Evolutionary conservation across 345 rosid genomes (phyloP).

Genomic region (Durio zibethinus): DNA sequence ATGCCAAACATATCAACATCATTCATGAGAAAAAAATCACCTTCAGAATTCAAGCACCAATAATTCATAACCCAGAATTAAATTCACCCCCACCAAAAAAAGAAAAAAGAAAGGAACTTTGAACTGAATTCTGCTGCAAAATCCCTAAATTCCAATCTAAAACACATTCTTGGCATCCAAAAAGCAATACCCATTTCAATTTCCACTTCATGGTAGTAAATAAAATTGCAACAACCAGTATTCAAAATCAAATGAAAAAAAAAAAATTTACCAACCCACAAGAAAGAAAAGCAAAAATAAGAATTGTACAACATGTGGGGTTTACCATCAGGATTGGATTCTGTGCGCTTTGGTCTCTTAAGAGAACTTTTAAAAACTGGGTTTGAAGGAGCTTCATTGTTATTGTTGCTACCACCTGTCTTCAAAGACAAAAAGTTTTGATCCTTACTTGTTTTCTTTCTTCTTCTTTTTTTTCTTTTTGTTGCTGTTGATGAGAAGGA

Average conservation of each 20-base stretch:
- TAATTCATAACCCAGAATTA: neutral
- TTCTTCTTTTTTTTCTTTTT: slow-evolving; percentile 12
- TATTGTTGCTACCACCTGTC: slow-evolving; percentile 10
- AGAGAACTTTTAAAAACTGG: slow-evolving; percentile 75
- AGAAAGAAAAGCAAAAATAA: neutral
- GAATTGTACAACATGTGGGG: neutral
- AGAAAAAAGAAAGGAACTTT: neutral
- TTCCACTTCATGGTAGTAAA: neutral
- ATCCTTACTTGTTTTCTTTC: neutral
- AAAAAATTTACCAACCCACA: neutral
- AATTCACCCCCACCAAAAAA: neutral
- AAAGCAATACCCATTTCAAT: slow-evolving; percentile 10
- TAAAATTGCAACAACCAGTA: neutral
- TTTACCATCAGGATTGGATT: slow-evolving; percentile 27
- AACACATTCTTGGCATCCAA: neutral
- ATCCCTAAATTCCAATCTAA: neutral
- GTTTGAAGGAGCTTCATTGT: slow-evolving; percentile 29
- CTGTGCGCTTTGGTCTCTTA: slow-evolving; percentile 60
- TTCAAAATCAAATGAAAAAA: neutral
- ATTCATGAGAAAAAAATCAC: neutral
- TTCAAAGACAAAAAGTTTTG: slow-evolving; percentile 8
- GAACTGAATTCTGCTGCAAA: neutral
- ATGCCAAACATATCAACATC: neutral
- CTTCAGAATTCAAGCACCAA: neutral
- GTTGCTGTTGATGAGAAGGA: slow-evolving; percentile 52